A percentile compares a stretch with the other conserved stretches of the same genome.
Evolutionary conservation across 495 filamentous ascomycete genomes (phyloP).

Genomic region (Hyaloscypha bicolor): DNA sequence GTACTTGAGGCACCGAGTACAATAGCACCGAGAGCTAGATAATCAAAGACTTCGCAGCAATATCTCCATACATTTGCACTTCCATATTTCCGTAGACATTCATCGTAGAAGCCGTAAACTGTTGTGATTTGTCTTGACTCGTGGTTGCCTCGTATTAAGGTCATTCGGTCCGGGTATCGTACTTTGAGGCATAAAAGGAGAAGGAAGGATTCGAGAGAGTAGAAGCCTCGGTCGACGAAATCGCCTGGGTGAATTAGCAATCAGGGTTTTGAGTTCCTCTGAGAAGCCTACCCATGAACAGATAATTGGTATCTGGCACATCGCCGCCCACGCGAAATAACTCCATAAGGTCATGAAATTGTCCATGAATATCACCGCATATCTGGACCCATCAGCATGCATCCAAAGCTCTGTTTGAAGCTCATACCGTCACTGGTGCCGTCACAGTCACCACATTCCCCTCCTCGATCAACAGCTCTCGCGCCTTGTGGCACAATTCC

Average conservation of each 20-base stretch:
- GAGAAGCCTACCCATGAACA: constrained; percentile 78
- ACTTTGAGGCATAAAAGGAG: constrained; percentile 96
- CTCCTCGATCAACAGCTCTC: constrained; percentile 96
- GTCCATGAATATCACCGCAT: constrained; percentile 97
- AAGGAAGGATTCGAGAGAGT: constrained; percentile 94
- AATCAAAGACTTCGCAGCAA: constrained; percentile 98
- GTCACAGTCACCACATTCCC: constrained; percentile 96
- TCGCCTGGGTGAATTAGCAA: constrained; percentile 60
- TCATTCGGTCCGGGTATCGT: constrained; percentile 96
- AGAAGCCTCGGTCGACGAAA: constrained; percentile 97
- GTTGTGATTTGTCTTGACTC: constrained; percentile 97
- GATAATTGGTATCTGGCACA: constrained; percentile 95
- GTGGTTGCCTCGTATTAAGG: constrained; percentile 94
- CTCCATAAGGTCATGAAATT: constrained; percentile 99
- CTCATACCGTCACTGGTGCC: constrained; percentile 82
- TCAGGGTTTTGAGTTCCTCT: neutral
- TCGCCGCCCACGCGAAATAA: constrained; percentile 94
- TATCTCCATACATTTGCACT: constrained; percentile 98
- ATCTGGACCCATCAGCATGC: constrained; percentile 54
- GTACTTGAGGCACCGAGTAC: constrained; percentile 85
- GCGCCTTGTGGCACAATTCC: constrained; percentile 96
- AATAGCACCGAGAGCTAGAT: constrained; percentile 91
- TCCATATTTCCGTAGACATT: constrained; percentile 96
- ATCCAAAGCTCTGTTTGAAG: constrained; percentile 1
- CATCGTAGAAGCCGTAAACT: constrained; percentile 99